Evolutionary conservation across 192 early-diverging fungal species (phyloP), one percentile per base, ranked within the genome.

Genomic region (Dissophora globulifera): DNA sequence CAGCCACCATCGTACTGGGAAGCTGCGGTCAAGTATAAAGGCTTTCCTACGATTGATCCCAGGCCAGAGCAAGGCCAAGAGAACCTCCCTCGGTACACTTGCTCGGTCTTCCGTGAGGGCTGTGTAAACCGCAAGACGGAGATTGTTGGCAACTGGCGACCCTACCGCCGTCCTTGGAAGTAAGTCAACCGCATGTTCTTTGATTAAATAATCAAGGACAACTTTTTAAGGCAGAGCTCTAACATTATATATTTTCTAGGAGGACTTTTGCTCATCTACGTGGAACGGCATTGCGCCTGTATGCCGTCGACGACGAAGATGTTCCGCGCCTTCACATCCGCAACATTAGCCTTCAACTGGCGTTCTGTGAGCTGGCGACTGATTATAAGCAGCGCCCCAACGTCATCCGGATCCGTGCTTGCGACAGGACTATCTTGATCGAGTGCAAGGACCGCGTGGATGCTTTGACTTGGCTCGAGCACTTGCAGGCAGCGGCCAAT

Each of bases 81-180:
- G 27, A 15, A 17, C 4, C 26, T 85, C 22, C 84, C 84, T n/a
- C 63, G 66, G 0, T 85, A 85, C 27, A 67, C 67, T 9, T 85
- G 84, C 43, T 71, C 82, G 3, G 80, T 85, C 12, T 75, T 80
- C 23, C 49, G 79, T 11, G 79, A 75, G 50, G 78, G 72, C 4
- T 85, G 72, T 60, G 57, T 78, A 0, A 57, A 62, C 25, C 62
- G 83, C 32, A 85, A 85, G 49, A 75, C 74, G n/a, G 84, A 85
- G 54, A 56, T 78, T 20, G 62, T 80, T 25, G 58, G 60, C n/a
- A 66, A 51, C 10, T 64, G 65, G 25, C 40, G 62, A 60, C 58
- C 84, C 1, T 78, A 78, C 8, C 57, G 79, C 32, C 63, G 84
- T 53, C 81, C 80, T n/a, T 85, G 84, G 84, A 83, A 76, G 72